Evolutionary conservation across 1,139 yeast genomes (phyloP), one percentile per base, ranked within the genome.

Genomic region (Casaregolazyma lundiana): DNA sequence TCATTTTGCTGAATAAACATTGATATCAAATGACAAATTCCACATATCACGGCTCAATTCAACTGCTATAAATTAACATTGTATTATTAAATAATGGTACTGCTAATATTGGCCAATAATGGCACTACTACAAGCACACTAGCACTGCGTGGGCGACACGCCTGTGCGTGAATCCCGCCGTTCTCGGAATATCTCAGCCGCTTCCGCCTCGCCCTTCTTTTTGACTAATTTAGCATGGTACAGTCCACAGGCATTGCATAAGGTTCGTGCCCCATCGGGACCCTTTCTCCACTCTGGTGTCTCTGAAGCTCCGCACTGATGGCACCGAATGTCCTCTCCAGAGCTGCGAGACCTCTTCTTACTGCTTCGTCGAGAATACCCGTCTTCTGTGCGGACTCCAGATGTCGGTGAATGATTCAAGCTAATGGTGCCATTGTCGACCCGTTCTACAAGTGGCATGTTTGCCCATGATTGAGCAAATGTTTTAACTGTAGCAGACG

Each of bases 201-300:
- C 90, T 44, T 73, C 71, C 1, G 71, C 77, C 30, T 82, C 80
- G 2, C 92, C 92, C 55, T 77, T 80, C 51, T 78, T 71, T 62
- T 81, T 81, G 43, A 79, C 77, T 46, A 84, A 69, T 61, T 85
- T 85, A 21, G 92, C 88, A 64, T 83, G 88, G 63, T 78, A 85
- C 43, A 88, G 70, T 0, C 96, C 96, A 67, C 96, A 88, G 0
- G 96, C 95, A 64, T 88, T 88, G 65, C 96, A 88, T 49, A 88
- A 69, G 0, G 95, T 85, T 44, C 94, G 72, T 11, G 84, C 84
- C 0, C 96, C 96, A 51, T 80, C 78, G 1, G 96, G 96, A 0
- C 96, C 96, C 48, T 89, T 73, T 54, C 96, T 72, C 96, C 96
- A 88, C 67, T 88, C 96, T 0, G 96, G 95, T 1, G 96, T 87